Conservation (phyloP, 352 stramenopile genomes). For the Phytopythium sindhum region DNA sequence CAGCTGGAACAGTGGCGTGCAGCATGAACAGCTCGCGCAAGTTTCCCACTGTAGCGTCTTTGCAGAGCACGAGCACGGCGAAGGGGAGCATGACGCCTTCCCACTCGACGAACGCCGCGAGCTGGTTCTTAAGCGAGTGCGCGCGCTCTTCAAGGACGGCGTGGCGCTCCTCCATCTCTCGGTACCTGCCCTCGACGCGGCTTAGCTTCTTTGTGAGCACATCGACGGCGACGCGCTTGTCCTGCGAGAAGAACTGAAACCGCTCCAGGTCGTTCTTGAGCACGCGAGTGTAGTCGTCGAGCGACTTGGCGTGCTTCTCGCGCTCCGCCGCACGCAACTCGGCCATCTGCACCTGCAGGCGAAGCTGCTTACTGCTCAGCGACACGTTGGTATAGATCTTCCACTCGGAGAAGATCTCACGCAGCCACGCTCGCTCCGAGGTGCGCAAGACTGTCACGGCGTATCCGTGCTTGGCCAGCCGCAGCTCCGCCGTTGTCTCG, state of each 20-base stretch:
- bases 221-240: slow-evolving; percentile 72
- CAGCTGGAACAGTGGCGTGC: slow-evolving; percentile 20
- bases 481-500: slow-evolving; percentile 47
- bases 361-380: slow-evolving; percentile 35
- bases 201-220: slow-evolving; percentile 75
- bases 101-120: slow-evolving; percentile 55
- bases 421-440: slow-evolving; percentile 41
- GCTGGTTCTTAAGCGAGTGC: slow-evolving; percentile 37
- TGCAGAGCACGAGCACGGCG: slow-evolving; percentile 45
- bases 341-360: slow-evolving; percentile 47
- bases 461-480: slow-evolving; percentile 71
- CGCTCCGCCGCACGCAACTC: slow-evolving; percentile 52
- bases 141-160: slow-evolving; percentile 47
- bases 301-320: slow-evolving; percentile 57
- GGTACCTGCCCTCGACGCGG: slow-evolving; percentile 60
- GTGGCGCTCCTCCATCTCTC: slow-evolving; percentile 58
- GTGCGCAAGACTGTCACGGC: slow-evolving; percentile 45
- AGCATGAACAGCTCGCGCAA: slow-evolving; percentile 51
- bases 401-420: slow-evolving; percentile 44
- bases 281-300: slow-evolving; percentile 73
- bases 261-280: slow-evolving; percentile 68
- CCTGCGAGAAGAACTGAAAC: slow-evolving; percentile 76
- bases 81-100: slow-evolving; percentile 38
- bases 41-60: slow-evolving; percentile 46
- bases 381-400: slow-evolving; percentile 30